Conservation (phyloP, 2,329 filamentous ascomycete species). For the Diatrype stigma region DNA sequence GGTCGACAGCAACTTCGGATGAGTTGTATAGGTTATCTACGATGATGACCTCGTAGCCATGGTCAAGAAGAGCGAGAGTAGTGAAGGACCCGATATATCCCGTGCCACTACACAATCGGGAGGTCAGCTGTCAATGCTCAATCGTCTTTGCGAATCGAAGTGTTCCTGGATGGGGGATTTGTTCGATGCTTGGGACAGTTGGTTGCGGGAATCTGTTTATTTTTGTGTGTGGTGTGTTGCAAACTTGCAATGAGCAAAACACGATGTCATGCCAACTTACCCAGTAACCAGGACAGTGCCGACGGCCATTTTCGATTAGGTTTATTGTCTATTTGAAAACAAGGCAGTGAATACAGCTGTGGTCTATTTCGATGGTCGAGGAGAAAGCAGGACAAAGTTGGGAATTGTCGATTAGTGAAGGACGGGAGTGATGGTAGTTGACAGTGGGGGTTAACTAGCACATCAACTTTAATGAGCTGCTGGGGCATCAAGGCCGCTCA, state of each 20-base stretch:
- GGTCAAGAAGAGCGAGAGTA: slow-evolving; percentile 81
- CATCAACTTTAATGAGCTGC: too few relatives aligned
- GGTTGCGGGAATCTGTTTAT: not conserved
- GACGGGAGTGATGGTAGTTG: too few relatives aligned
- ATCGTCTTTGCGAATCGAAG: not conserved
- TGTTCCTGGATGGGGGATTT: not conserved
- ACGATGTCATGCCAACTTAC: slow-evolving; percentile 47
- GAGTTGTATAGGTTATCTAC: slow-evolving; percentile 98
- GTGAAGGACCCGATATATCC: slow-evolving; percentile 99
- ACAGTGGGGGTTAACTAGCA: too few relatives aligned
- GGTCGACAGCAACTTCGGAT: slow-evolving; percentile 83
- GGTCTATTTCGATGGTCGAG: too few relatives aligned
- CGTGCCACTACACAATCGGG: slow-evolving; percentile 65
- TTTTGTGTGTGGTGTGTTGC: not conserved
- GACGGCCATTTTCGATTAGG: slow-evolving; percentile 58
- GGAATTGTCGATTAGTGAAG: too few relatives aligned
- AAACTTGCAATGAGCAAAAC: not conserved
- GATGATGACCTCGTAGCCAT: slow-evolving; percentile 94
- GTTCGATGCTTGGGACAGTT: not conserved
- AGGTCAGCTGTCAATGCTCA: slow-evolving; percentile 4
- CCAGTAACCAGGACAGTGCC: slow-evolving; percentile 90
- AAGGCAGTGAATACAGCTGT: too few relatives aligned
- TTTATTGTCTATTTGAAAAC: too few relatives aligned
- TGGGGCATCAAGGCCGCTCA: not conserved
- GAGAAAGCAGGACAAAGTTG: too few relatives aligned